A percentile compares a stretch with the other conserved stretches of the same genome.
These are phyloP conservation scores for Acanthamoeba sp. DNA, from an alignment of 208 protist species.

Conservation along the genomic window DNA sequence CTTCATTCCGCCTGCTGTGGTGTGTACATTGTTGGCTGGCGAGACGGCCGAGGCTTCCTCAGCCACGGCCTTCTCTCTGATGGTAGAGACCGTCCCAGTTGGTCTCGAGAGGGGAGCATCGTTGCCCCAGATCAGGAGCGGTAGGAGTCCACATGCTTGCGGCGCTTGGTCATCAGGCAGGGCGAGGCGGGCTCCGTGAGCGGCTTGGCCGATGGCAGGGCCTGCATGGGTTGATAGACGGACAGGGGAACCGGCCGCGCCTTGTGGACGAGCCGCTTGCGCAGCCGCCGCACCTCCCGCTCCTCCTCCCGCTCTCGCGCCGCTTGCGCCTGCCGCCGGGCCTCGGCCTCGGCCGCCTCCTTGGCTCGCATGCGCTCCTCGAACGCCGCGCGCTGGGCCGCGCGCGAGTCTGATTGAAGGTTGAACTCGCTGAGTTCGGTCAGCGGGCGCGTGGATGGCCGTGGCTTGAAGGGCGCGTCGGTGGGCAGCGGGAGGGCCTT, in stretches of 20 bases:
- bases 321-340: background rate
- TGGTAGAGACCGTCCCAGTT: too few species aligned
- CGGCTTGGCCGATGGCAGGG: background rate
- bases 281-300: background rate
- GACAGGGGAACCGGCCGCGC: conserved; percentile 30
- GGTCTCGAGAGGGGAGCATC: too few species aligned
- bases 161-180: background rate
- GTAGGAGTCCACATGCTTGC: background rate
- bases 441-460: background rate
- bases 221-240: conserved; percentile 15
- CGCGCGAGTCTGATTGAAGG: background rate
- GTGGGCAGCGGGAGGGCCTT: conserved; percentile 34
- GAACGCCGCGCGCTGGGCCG: background rate
- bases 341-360: conserved; percentile 62
- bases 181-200: conserved; percentile 18
- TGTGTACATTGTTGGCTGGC: too few species aligned
- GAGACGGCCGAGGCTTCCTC: too few species aligned
- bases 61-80: too few species aligned
- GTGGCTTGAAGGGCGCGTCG: conserved; percentile 16
- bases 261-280: conserved; percentile 35
- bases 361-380: conserved; percentile 32
- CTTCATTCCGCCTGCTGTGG: background rate
- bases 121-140: background rate
- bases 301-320: conserved; percentile 52
- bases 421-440: conserved; percentile 60